Evolutionary conservation across 2,329 filamentous ascomycete genomes (phyloP).

Genomic region (Sporothrix variecibatus): DNA sequence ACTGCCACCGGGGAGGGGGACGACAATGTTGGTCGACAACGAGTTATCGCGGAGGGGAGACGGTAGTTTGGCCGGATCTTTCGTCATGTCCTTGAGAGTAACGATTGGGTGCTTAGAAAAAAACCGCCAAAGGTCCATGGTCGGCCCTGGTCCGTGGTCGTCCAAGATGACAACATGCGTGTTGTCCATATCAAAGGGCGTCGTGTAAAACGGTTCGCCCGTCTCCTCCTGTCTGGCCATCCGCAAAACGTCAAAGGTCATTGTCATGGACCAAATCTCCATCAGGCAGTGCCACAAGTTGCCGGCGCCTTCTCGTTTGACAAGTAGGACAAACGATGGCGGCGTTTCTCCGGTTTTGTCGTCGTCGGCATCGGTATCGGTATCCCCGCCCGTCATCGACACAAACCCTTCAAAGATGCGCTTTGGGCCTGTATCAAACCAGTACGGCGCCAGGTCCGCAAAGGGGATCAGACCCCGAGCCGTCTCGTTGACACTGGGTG

Average conservation of each 20-base stretch:
- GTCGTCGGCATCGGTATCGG: too few relatives aligned
- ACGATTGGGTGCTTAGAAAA: conserved; percentile 38
- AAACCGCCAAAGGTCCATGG: conserved; percentile 42
- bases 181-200: conserved; percentile 25
- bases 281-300: conserved; percentile 32
- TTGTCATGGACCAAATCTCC: conserved; percentile 31
- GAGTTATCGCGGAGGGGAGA: neutral
- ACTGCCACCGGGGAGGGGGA: conserved; percentile 44
- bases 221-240: neutral
- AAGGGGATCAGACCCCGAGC: conserved; percentile 23
- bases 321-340: conserved; percentile 24
- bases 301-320: conserved; percentile 29
- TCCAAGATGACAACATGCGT: conserved; percentile 38
- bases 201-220: neutral
- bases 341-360: neutral
- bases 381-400: neutral
- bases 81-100: conserved; percentile 34
- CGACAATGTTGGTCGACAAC: conserved; percentile 37
- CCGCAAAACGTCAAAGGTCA: conserved; percentile 30
- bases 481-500: conserved; percentile 23
- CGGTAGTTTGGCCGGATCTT: conserved; percentile 18
- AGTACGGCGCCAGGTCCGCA: conserved; percentile 11
- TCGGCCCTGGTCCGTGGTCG: conserved; percentile 41
- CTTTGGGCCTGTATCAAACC: conserved; percentile 30
- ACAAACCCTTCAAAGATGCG: conserved; percentile 24